A percentile compares a stretch with the other conserved stretches of the same genome.
These are phyloP conservation scores for Venturiaceae sp. DNA, from an alignment of 2,329 filamentous ascomycete species.

Conservation along the genomic window DNA sequence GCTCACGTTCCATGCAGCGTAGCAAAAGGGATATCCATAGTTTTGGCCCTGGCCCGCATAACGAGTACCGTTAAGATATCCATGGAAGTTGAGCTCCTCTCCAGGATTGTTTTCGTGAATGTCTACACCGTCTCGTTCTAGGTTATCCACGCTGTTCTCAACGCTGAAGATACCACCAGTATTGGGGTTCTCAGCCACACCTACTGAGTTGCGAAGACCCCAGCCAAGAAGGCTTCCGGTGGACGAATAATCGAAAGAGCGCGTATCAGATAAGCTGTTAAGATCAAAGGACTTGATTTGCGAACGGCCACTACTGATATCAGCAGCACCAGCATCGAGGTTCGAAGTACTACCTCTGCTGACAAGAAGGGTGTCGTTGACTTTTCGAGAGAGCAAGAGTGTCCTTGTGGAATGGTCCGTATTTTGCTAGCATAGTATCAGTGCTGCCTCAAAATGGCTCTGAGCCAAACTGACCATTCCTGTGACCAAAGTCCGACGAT, in stretches of 20 bases:
- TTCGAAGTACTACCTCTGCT: constrained; percentile 56
- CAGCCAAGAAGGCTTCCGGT: constrained; percentile 46
- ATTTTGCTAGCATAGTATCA: neutral
- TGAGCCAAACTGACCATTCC: constrained; percentile 45
- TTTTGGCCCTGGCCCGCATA: constrained; percentile 39
- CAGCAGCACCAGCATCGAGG: constrained; percentile 45
- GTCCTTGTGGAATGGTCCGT: constrained; percentile 58
- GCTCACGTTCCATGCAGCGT: constrained; percentile 51
- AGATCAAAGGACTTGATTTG: constrained; percentile 57
- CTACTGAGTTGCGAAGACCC: constrained; percentile 66
- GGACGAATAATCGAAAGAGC: constrained; percentile 39
- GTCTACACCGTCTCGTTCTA: constrained; percentile 47
- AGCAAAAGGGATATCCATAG: constrained; percentile 64
- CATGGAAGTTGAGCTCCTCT: constrained; percentile 66
- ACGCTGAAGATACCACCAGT: constrained; percentile 45
- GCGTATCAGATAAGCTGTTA: constrained; percentile 23
- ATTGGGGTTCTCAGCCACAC: constrained; percentile 52
- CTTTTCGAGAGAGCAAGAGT: constrained; percentile 48
- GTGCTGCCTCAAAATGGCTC: neutral
- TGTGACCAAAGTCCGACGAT: constrained; percentile 43
- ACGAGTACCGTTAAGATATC: constrained; percentile 44
- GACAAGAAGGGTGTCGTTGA: constrained; percentile 50
- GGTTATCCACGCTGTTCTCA: constrained; percentile 61
- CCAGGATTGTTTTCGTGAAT: constrained; percentile 61
- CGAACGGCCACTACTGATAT: constrained; percentile 48